These are phyloP conservation scores for Scopulariopsis brevicaulis DNA, from an alignment of 2,329 filamentous ascomycete species.

Conservation along the genomic window DNA sequence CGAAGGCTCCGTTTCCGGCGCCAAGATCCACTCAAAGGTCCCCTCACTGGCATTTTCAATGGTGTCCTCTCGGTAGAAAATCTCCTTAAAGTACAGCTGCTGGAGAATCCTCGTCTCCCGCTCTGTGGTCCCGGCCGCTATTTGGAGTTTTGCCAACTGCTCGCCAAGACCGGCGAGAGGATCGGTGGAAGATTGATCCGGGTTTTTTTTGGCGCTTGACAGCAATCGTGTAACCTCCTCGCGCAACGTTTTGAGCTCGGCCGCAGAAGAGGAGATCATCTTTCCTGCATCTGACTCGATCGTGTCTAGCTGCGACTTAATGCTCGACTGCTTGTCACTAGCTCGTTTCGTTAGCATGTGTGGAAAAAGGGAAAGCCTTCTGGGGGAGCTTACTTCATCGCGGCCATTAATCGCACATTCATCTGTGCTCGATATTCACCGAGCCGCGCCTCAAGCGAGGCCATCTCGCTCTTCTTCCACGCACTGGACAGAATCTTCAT, in stretches of 20 bases:
- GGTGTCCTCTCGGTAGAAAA: background rate
- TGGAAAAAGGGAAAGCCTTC: background rate
- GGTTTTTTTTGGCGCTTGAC: background rate
- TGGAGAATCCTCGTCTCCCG: slow-evolving; percentile 1
- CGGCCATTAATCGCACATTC: background rate
- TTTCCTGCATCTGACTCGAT: background rate
- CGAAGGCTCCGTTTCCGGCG: slow-evolving; percentile 9
- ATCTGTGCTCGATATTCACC: background rate
- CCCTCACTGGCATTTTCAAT: background rate
- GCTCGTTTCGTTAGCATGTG: background rate
- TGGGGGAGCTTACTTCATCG: background rate
- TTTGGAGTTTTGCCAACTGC: background rate
- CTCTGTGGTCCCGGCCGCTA: background rate
- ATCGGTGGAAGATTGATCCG: background rate
- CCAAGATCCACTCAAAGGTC: background rate
- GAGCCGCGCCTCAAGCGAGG: background rate
- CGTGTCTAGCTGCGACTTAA: background rate
- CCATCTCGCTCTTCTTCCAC: background rate
- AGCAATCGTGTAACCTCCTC: background rate
- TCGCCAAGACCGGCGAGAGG: background rate
- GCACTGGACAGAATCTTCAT: background rate
- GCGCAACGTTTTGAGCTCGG: background rate
- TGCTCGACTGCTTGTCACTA: background rate
- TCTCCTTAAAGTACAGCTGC: background rate
- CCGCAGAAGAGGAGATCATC: background rate